Conservation (phyloP, 352 stramenopile genomes). For the Pythium oligandrum region DNA sequence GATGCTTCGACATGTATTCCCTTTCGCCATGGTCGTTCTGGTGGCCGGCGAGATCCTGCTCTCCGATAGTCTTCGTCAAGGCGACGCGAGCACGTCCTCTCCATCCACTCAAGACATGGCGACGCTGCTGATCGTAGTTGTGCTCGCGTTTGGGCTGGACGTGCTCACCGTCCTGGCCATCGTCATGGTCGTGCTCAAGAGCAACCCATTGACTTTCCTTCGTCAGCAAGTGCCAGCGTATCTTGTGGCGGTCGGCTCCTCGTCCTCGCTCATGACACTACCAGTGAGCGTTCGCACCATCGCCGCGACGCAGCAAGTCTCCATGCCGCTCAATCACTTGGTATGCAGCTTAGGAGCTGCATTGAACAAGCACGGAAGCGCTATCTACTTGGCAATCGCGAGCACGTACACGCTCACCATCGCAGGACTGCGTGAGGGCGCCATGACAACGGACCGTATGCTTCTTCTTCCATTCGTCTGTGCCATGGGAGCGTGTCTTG, state of each 20-base stretch:
- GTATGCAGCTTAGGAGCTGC: slow-evolving; percentile 37
- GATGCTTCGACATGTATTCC: slow-evolving; percentile 29
- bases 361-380: slow-evolving; percentile 64
- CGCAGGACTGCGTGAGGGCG: slow-evolving; percentile 10
- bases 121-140: slow-evolving; percentile 33
- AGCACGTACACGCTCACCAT: slow-evolving; percentile 42
- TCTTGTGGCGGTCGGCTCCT: slow-evolving; percentile 42
- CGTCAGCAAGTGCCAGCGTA: slow-evolving; percentile 41
- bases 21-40: slow-evolving; percentile 38
- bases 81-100: slow-evolving; percentile 5
- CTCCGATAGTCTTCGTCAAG: neutral
- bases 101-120: slow-evolving; percentile 28
- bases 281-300: slow-evolving; percentile 49
- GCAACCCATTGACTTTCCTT: slow-evolving; percentile 43
- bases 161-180: slow-evolving; percentile 33
- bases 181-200: slow-evolving; percentile 31
- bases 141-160: slow-evolving; percentile 40
- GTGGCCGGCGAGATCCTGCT: slow-evolving; percentile 36
- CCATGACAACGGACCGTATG: slow-evolving; percentile 22
- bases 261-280: slow-evolving; percentile 45
- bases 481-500: slow-evolving; percentile 27
- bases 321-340: slow-evolving; percentile 50
- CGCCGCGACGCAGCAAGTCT: slow-evolving; percentile 43
- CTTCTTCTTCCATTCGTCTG: slow-evolving; percentile 32
- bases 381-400: slow-evolving; percentile 43